Conservation (phyloP, 345 rosid genomes). For the Bruguiera parviflora region DNA sequence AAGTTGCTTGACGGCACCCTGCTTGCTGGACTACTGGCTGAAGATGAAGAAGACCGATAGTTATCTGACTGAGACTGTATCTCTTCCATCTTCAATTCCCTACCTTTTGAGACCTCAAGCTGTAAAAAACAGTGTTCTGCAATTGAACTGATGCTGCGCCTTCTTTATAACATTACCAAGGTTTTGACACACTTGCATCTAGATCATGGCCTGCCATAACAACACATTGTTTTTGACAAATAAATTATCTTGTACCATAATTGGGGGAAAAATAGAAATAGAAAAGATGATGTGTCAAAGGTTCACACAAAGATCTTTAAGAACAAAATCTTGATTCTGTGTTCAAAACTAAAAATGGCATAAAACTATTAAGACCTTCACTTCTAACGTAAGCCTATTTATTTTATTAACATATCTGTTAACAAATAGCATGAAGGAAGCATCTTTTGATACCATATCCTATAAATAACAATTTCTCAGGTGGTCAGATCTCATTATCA, state of each 20-base stretch:
- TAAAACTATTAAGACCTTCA: neutral
- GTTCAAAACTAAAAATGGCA: neutral
- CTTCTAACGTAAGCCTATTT: too few species aligned
- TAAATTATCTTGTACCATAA: neutral
- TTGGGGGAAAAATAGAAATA: too few species aligned
- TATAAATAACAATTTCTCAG: too few species aligned
- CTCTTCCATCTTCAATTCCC: constrained; percentile 66
- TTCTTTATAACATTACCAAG: constrained; percentile 1
- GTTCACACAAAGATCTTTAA: neutral
- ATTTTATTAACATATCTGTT: too few species aligned
- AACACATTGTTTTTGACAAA: neutral
- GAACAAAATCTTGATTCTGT: neutral
- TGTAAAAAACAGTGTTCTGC: constrained; percentile 13
- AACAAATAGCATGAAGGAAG: too few species aligned
- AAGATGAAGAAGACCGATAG: constrained; percentile 93
- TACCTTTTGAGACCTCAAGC: constrained; percentile 22
- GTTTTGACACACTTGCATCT: neutral
- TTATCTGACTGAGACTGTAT: constrained; percentile 93
- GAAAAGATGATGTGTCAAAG: neutral
- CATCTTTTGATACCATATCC: too few species aligned
- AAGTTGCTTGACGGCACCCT: constrained; percentile 93
- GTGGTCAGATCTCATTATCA: too few species aligned
- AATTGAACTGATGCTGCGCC: constrained; percentile 10
- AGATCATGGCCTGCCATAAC: neutral
- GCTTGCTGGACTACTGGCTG: constrained; percentile 95